These are phyloP conservation scores for Bipolaris victoriae DNA, from an alignment of 2,329 filamentous ascomycete genomes.

Conservation along the genomic window DNA sequence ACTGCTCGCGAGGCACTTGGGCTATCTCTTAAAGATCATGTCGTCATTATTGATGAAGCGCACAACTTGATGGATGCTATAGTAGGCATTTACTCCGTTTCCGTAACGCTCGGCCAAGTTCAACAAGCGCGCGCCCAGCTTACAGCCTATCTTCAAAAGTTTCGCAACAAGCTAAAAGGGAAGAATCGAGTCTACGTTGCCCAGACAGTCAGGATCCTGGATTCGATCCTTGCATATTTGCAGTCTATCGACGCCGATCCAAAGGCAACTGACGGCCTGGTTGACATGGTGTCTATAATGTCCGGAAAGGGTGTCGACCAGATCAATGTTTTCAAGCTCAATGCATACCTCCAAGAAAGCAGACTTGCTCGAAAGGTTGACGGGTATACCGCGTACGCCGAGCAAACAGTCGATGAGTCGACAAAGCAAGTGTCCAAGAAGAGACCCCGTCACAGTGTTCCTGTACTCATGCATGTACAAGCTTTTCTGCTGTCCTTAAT, in stretches of 20 bases:
- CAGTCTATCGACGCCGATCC: conserved; percentile 54
- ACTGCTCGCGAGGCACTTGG: conserved; percentile 86
- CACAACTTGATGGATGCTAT: conserved; percentile 98
- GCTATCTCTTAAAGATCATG: conserved; percentile 82
- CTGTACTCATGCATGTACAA: conserved; percentile 67
- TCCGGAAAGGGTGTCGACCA: conserved; percentile 88
- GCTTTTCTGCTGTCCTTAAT: conserved; percentile 80
- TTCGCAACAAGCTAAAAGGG: conserved; percentile 86
- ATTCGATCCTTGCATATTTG: conserved; percentile 76
- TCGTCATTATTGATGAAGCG: conserved; percentile 96
- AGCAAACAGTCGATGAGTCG: conserved; percentile 52
- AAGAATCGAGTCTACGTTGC: conserved; percentile 91
- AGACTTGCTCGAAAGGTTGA: conserved; percentile 95
- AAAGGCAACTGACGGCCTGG: conserved; percentile 65
- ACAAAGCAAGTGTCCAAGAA: conserved; percentile 10
- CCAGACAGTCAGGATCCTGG: conserved; percentile 81
- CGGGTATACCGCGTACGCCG: conserved; percentile 74
- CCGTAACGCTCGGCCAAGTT: conserved; percentile 75
- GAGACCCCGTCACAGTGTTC: conserved; percentile 49
- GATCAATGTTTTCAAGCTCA: conserved; percentile 89
- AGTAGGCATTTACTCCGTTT: conserved; percentile 80
- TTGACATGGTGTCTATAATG: conserved; percentile 74
- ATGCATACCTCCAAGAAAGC: conserved; percentile 86
- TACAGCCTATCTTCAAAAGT: conserved; percentile 81
- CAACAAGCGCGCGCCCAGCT: conserved; percentile 76